Conservation (phyloP, 257 asterid genomes). For the Gentiana straminea region DNA sequence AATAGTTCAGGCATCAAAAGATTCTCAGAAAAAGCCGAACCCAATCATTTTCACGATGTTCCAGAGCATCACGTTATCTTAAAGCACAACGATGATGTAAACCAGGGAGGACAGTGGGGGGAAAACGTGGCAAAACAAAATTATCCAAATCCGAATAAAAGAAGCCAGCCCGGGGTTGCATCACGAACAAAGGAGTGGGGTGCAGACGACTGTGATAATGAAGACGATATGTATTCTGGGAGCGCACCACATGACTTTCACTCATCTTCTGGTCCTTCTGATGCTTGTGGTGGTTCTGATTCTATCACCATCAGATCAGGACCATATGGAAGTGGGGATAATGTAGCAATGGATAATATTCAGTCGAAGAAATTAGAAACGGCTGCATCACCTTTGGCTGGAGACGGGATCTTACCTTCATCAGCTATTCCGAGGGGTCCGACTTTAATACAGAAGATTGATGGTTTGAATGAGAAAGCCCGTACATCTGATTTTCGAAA, state of each 20-base stretch:
- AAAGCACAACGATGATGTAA: conserved; percentile 38
- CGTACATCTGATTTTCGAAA: conserved; percentile 54
- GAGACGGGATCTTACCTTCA: conserved; percentile 21
- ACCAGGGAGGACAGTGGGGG: conserved; percentile 41
- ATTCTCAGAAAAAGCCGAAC: conserved; percentile 33
- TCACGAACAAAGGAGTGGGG: conserved; percentile 66
- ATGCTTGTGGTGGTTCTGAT: conserved; percentile 28
- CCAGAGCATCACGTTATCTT: conserved; percentile 33
- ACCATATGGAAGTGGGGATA: conserved; percentile 27
- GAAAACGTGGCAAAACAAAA: conserved; percentile 26
- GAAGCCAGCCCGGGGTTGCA: conserved; percentile 21
- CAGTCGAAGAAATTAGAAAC: conserved; percentile 28
- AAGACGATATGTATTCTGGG: conserved; percentile 33
- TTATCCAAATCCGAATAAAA: conserved; percentile 27
- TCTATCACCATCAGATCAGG: conserved; percentile 23
- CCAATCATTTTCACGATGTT: conserved; percentile 36
- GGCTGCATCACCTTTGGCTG: conserved; percentile 28
- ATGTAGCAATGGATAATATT: conserved; percentile 25
- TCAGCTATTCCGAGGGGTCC: conserved; percentile 34
- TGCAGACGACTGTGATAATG: conserved; percentile 43
- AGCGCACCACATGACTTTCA: conserved; percentile 24
- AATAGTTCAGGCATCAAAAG: conserved; percentile 39
- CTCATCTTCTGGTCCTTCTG: conserved; percentile 21
- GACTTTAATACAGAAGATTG: conserved; percentile 66
- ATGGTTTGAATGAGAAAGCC: conserved; percentile 67